These are phyloP conservation scores for Fusarium xyrophilum DNA, from an alignment of 2,329 filamentous ascomycete genomes.

Conservation along the genomic window DNA sequence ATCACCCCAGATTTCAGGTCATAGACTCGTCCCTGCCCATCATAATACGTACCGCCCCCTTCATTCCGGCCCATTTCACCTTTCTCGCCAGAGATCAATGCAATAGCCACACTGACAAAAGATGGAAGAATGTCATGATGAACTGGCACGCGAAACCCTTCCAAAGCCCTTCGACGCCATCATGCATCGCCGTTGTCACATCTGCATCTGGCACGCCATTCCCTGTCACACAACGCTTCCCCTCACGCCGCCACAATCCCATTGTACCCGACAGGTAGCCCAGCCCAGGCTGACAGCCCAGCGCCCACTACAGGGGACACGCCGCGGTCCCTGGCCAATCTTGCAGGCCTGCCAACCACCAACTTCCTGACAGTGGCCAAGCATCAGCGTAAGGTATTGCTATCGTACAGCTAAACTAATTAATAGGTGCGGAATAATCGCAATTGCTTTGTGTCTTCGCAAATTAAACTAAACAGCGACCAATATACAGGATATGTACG, in stretches of 20 bases:
- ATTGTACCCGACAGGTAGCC: slow-evolving; percentile 2
- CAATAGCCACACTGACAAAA: background rate
- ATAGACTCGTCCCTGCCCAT: slow-evolving; percentile 13
- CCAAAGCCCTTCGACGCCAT: slow-evolving; percentile 24
- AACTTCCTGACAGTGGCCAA: background rate
- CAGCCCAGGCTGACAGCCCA: background rate
- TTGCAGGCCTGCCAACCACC: slow-evolving; percentile 1
- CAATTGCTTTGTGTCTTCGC: background rate
- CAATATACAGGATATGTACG: background rate
- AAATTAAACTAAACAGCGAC: too few species aligned
- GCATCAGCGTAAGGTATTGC: background rate
- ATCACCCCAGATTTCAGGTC: slow-evolving; percentile 21
- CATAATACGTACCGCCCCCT: slow-evolving; percentile 10
- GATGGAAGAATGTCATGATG: background rate
- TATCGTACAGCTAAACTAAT: background rate
- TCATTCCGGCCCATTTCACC: slow-evolving; percentile 26
- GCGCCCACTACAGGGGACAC: background rate
- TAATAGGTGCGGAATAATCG: background rate
- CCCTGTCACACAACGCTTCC: slow-evolving; percentile 10
- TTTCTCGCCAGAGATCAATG: background rate
- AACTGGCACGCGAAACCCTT: background rate
- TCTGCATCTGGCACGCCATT: slow-evolving; percentile 6
- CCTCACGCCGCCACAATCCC: slow-evolving; percentile 16
- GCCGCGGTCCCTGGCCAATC: background rate
- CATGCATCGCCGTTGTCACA: slow-evolving; percentile 26